A percentile compares a stretch with the other conserved stretches of the same genome.
These are phyloP conservation scores for Pseudocercospora cruenta DNA, from an alignment of 2,329 filamentous ascomycete genomes.

Conservation along the genomic window DNA sequence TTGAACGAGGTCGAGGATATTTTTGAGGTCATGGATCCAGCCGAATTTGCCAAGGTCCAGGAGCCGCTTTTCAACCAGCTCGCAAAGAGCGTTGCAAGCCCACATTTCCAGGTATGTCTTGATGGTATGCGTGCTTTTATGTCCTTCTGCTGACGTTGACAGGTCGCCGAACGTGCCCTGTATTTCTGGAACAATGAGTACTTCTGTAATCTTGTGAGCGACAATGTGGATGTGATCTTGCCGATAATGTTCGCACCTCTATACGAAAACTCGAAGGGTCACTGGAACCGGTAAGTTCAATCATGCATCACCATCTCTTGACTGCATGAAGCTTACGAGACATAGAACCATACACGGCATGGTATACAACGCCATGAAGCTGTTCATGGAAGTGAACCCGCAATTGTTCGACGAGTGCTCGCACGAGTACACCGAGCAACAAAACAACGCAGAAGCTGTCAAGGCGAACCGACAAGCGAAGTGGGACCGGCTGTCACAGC, in stretches of 20 bases:
- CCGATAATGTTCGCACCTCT: slow-evolving; percentile 99
- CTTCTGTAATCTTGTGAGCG: slow-evolving; percentile 98
- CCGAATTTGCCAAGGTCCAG: slow-evolving; percentile 97
- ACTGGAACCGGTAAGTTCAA: slow-evolving; percentile 86
- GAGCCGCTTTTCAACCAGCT: slow-evolving; percentile 96
- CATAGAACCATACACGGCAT: slow-evolving; percentile 95
- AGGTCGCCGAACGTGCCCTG: slow-evolving; percentile 90
- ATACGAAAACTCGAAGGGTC: slow-evolving; percentile 98
- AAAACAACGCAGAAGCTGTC: slow-evolving; percentile 85
- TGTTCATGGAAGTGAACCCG: slow-evolving; percentile 99
- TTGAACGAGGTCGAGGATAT: slow-evolving; percentile 99
- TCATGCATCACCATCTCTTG: not conserved
- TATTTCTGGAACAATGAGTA: slow-evolving; percentile 99
- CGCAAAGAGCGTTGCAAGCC: slow-evolving; percentile 96
- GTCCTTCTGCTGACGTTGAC: slow-evolving; percentile 21
- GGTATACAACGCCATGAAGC: slow-evolving; percentile 99
- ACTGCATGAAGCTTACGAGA: slow-evolving; percentile 14
- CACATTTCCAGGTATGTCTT: slow-evolving; percentile 79
- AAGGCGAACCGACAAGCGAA: slow-evolving; percentile 81
- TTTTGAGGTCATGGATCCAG: slow-evolving; percentile 99
- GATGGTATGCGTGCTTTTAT: not conserved
- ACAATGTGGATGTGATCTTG: slow-evolving; percentile 97
- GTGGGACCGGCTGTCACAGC: slow-evolving; percentile 84
- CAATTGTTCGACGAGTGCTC: slow-evolving; percentile 98
- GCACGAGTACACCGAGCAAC: slow-evolving; percentile 94